Evolutionary conservation across 371 early-diverging fungal species (phyloP).

Genomic region (Saksenaea vasiformis): DNA sequence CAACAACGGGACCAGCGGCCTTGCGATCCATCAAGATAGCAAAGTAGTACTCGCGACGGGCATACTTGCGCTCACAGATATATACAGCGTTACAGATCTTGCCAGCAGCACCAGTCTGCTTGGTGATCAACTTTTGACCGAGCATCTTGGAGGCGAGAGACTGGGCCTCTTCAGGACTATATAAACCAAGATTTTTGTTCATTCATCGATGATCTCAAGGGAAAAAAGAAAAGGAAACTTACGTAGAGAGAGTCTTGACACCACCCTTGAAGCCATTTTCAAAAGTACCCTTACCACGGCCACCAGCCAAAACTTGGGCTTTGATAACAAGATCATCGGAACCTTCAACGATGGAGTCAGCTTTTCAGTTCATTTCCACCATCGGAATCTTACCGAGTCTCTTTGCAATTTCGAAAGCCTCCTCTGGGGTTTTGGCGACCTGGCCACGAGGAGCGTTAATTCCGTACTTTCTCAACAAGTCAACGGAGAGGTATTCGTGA

Average conservation of each 20-base stretch:
- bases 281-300: constrained; percentile 98
- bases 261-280: constrained; percentile 95
- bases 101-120: constrained; percentile 97
- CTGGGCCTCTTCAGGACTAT: constrained; percentile 88
- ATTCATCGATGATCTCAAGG: background rate
- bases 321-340: constrained; percentile 93
- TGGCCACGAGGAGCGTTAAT: constrained; percentile 88
- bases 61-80: constrained; percentile 94
- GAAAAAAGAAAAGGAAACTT: constrained; percentile 35
- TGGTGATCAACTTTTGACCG: constrained; percentile 95
- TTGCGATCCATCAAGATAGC: constrained; percentile 97
- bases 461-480: constrained; percentile 88
- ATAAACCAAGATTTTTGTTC: constrained; percentile 5
- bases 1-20: constrained; percentile 92
- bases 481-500: constrained; percentile 96
- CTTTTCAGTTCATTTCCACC: background rate
- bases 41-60: constrained; percentile 97
- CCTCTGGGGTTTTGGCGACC: constrained; percentile 87
- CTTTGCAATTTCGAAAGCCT: constrained; percentile 88
- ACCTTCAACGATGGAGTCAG: constrained; percentile 36
- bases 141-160: constrained; percentile 94
- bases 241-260: constrained; percentile 92
- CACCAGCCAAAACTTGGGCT: constrained; percentile 99
- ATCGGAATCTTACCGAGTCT: constrained; percentile 67
- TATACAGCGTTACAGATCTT: constrained; percentile 94